Base-by-base conservation (phyloP, 345 rosid species). In the Melaleuca quinquenervia region DNA sequence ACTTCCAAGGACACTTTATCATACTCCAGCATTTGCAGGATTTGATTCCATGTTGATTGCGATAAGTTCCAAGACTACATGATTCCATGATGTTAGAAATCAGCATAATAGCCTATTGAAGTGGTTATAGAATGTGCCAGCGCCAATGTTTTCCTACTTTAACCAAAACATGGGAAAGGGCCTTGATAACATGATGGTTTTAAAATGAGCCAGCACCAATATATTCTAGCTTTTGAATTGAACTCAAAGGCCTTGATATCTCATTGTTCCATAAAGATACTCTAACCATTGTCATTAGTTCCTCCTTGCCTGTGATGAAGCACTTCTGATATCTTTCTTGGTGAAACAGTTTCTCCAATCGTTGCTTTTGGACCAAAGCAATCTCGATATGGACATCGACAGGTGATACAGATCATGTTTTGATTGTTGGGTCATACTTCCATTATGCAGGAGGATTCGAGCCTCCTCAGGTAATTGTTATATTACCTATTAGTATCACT, bases 351-450 rank as follows among this genome's bases (percentile, higher is more conserved):
- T 97, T 95, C 87, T 96, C 98, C 4, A 95, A 96, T 84, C 97
- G 96, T 83, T 95, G 97, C 91, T 95, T 95, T 89, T 95, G 93
- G 90, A 94, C 98, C 13, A 96, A 97, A 92, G 99, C 98, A 84
- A 94, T 97, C 88, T 95, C 98, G 5, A 91, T 95, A 92, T 94
- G 98, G 98, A 96, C 98, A 82, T 96, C 99, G n/a, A 96, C 94
- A 0, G 93, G 98, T 5, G 99, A 96, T 36, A 90, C 96, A 48
- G 97, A 97, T 85, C 99, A 96, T 84, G 94, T 88, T 52, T 24
- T 96, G 92, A 97, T 97, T 86, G 98, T 96, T 2, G 98, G 98
- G 36, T 93, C 98, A 22, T 94, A 96, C 87, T 94, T 96, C 90
- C 98, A 96, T 90, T 97, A 95, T 86, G 94, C 97, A 3, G 95